Conservation (phyloP, 192 early-diverging fungal genomes). For the Backusella morwellensis region DNA sequence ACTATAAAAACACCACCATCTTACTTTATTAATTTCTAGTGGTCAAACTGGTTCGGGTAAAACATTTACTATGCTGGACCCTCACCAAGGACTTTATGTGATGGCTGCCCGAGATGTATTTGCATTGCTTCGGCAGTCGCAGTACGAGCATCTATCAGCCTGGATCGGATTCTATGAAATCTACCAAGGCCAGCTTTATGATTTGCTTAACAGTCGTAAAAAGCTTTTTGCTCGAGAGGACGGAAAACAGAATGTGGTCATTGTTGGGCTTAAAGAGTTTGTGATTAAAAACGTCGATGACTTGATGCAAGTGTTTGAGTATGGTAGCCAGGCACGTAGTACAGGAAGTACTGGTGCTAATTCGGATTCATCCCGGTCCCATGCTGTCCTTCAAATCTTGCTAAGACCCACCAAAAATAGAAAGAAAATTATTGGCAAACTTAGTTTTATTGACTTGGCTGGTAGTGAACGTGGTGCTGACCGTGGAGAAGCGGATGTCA, state of each 20-base stretch:
- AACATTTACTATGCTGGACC: slow-evolving; percentile 95
- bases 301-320: slow-evolving; percentile 93
- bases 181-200: slow-evolving; percentile 95
- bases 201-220: slow-evolving; percentile 89
- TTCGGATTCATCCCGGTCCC: slow-evolving; percentile 93
- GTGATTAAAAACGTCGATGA: slow-evolving; percentile 81
- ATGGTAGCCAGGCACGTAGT: slow-evolving; percentile 83
- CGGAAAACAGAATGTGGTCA: slow-evolving; percentile 91
- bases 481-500: slow-evolving; percentile 88
- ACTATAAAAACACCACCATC: not conserved
- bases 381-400: slow-evolving; percentile 94
- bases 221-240: slow-evolving; percentile 94
- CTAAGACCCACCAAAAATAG: slow-evolving; percentile 68
- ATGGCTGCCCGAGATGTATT: slow-evolving; percentile 93
- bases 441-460: slow-evolving; percentile 98
- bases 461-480: slow-evolving; percentile 98
- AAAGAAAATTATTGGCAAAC: slow-evolving; percentile 73
- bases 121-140: slow-evolving; percentile 60
- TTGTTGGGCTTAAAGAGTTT: slow-evolving; percentile 85
- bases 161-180: slow-evolving; percentile 97
- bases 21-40: slow-evolving; percentile 28
- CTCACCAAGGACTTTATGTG: slow-evolving; percentile 87
- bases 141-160: slow-evolving; percentile 76
- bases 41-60: slow-evolving; percentile 88
- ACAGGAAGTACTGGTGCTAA: slow-evolving; percentile 98